These are phyloP conservation scores for Tremellales sp. DNA, from an alignment of 1,284 basidiomycete species.

Conservation along the genomic window DNA sequence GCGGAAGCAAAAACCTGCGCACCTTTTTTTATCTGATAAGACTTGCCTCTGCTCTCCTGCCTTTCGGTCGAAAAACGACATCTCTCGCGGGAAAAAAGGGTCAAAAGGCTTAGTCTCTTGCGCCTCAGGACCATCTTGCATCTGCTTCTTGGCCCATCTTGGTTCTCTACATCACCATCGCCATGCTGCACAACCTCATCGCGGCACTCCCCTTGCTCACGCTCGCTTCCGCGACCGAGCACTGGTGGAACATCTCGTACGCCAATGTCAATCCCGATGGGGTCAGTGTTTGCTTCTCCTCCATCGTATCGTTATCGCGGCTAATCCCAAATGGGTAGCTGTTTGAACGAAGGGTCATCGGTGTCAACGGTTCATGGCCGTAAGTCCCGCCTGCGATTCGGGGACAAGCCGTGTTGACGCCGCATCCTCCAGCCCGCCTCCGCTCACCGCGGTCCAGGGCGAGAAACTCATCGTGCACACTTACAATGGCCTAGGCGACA, in stretches of 20 bases:
- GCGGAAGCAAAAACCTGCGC: too few relatives aligned
- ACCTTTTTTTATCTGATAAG: too few relatives aligned
- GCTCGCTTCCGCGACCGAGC: constrained; percentile 39
- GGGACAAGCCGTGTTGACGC: background rate
- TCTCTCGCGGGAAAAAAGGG: too few relatives aligned
- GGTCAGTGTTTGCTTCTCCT: constrained; percentile 32
- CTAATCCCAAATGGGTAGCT: constrained; percentile 4
- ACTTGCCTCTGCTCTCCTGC: too few relatives aligned
- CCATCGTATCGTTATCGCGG: background rate
- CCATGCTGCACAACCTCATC: constrained; percentile 14
- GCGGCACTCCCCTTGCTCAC: constrained; percentile 19
- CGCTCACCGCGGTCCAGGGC: constrained; percentile 64
- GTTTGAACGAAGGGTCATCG: constrained; percentile 63
- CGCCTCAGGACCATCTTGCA: too few relatives aligned
- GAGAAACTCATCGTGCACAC: constrained; percentile 72
- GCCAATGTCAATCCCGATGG: constrained; percentile 48
- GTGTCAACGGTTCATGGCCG: constrained; percentile 90
- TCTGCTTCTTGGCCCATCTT: too few relatives aligned
- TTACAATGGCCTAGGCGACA: constrained; percentile 61
- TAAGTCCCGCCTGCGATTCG: constrained; percentile 50
- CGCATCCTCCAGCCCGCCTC: constrained; percentile 60
- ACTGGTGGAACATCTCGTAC: constrained; percentile 50
- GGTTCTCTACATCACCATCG: too few relatives aligned
- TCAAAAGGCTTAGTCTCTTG: too few relatives aligned
- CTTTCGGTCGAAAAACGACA: too few relatives aligned